Evolutionary conservation across 495 filamentous ascomycete species (phyloP).

Genomic region (Evansstolkia leycettana): DNA sequence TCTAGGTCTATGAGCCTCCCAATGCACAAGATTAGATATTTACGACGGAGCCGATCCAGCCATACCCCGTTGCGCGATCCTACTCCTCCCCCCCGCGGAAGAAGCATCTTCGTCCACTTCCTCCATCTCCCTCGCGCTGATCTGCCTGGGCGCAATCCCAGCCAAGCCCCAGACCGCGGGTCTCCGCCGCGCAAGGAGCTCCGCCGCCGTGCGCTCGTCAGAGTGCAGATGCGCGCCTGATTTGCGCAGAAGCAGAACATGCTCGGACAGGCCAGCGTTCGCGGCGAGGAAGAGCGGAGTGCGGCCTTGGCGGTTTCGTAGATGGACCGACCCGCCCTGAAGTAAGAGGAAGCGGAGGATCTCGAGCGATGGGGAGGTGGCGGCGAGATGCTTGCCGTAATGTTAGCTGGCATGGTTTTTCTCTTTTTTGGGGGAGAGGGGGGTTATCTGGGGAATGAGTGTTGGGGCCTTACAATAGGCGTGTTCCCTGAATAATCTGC

Average conservation of each 20-base stretch:
- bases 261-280: slow-evolving; percentile 45
- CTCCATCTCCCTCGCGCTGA: slow-evolving; percentile 21
- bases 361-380: slow-evolving; percentile 42
- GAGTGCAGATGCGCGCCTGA: slow-evolving; percentile 62
- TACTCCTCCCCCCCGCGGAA: slow-evolving; percentile 10
- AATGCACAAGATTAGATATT: slow-evolving; percentile 8
- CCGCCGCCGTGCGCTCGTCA: slow-evolving; percentile 42
- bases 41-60: neutral
- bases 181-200: slow-evolving; percentile 30
- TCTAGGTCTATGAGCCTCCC: no score
- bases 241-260: slow-evolving; percentile 52
- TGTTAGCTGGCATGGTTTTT: no score
- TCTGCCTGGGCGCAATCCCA: slow-evolving; percentile 26
- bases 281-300: slow-evolving; percentile 75
- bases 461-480: slow-evolving; percentile 44
- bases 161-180: slow-evolving; percentile 36
- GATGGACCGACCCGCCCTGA: slow-evolving; percentile 75
- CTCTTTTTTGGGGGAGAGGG: no score
- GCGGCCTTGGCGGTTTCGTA: slow-evolving; percentile 66
- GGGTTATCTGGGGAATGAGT: no score
- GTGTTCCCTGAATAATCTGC: slow-evolving; percentile 86
- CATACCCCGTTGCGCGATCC: slow-evolving; percentile 13
- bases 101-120: slow-evolving; percentile 8
- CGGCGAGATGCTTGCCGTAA: slow-evolving; percentile 46
- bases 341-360: slow-evolving; percentile 62